phyloP scores from a whole-genome alignment of 164 flowering plant genomes.

The Nymphaea colorata region DNA sequence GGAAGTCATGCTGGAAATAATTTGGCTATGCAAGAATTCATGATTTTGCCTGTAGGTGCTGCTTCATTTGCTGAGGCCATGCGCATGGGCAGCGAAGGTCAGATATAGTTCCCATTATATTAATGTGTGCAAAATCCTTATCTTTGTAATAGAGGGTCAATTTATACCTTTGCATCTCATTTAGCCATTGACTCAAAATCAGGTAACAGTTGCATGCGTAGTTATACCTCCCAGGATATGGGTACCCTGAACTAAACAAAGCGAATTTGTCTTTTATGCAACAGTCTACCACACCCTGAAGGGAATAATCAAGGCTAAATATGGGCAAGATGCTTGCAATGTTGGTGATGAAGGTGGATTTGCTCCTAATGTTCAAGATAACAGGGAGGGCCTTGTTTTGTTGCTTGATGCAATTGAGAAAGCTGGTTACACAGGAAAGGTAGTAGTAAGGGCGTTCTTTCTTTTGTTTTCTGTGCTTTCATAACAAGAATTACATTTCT shows the following conservation, averaged over 20 bases:
- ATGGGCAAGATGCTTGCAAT: constrained; percentile 99
- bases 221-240: neutral
- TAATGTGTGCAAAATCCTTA: too few relatives aligned
- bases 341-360: constrained; percentile 99
- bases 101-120: constrained; percentile 7
- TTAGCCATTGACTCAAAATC: neutral
- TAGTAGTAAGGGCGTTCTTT: constrained; percentile 8
- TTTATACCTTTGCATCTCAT: neutral
- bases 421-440: constrained; percentile 98
- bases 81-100: constrained; percentile 95
- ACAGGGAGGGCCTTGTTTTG: constrained; percentile 83
- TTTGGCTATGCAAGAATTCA: constrained; percentile 96
- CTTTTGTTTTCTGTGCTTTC: neutral
- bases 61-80: constrained; percentile 86
- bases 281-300: constrained; percentile 85
- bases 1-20: constrained; percentile 98
- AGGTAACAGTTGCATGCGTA: neutral
- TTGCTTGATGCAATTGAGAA: constrained; percentile 90
- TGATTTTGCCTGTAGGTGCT: constrained; percentile 95
- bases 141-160: too few relatives aligned
- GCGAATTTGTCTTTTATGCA: neutral
- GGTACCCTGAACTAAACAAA: neutral
- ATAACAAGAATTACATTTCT: neutral
- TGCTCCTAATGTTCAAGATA: constrained; percentile 97
- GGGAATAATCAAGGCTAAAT: constrained; percentile 81